Base-by-base conservation (phyloP, 805 yeast species). In the Cyberlindnera bimundalis region DNA sequence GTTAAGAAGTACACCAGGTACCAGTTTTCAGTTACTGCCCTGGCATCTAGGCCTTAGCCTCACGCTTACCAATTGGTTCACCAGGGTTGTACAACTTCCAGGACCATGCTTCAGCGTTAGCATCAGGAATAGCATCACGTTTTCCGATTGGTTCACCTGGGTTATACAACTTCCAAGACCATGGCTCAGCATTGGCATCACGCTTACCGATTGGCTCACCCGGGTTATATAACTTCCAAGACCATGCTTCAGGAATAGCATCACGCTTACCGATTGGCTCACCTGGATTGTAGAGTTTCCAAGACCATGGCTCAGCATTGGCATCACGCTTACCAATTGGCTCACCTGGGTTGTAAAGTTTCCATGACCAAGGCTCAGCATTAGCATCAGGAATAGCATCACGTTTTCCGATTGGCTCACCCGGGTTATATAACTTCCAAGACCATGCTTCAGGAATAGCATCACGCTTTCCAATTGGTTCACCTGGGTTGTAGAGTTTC, bases 311-410 rank as follows among this genome's bases (percentile, higher is more conserved):
- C 19, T 45, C 50, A 43, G 58, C 55, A 7, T 37, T 42, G 31
- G 51, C 53, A 11, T 46, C 50, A 41, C 53, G 38, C 43, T 51
- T 50, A 36, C 44, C 43, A 17, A 47, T 24, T 34, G 58, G 52
- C 26, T 48, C 51, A 29, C 53, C 56, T 15, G 42, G 41, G 18
- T 30, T 32, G 30, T 42, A 47, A 6, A 20, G 30, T 29, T 49
- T 45, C 55, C 53, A 53, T n/a, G 29, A 24, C 56, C 56, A 48
- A 23, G 55, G 53, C 8, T 45, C 44, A 26, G 52, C 50, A n/a
- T 40, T 51, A 21, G 24, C 24, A 21, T 21, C 24, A 21, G 24
- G 9, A 21, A 7, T 7, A 21, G 24, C 24, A 21, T 21, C 47
- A 40, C 52, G 37, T 42, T 50, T 50, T 26, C 42, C 41, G 19